Evolutionary conservation across 257 asterid species (phyloP).

Genomic region (Solanum stenotomum): DNA sequence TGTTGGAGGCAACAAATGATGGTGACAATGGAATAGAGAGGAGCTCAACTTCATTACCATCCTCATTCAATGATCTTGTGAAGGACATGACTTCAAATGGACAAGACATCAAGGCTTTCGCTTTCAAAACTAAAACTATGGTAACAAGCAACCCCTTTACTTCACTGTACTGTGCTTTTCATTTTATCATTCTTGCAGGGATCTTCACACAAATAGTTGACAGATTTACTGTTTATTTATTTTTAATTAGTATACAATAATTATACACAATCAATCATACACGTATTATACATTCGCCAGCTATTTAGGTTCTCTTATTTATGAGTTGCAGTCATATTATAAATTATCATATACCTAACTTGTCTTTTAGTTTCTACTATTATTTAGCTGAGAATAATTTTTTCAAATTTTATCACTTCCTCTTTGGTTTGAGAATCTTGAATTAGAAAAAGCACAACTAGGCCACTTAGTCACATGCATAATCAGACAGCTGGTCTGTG

Average conservation of each 20-base stretch:
- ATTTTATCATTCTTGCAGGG: not conserved
- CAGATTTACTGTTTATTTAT: not conserved
- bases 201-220: not conserved
- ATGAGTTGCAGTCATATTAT: not conserved
- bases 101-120: slow-evolving; percentile 66
- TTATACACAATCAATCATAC: not conserved
- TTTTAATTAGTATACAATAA: not conserved
- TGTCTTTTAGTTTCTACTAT: not conserved
- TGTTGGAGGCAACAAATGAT: slow-evolving; percentile 46
- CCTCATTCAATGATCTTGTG: slow-evolving; percentile 68
- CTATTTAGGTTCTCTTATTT: not conserved
- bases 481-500: not conserved
- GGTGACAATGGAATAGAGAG: slow-evolving; percentile 23
- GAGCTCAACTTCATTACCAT: slow-evolving; percentile 25
- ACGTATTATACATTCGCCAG: not conserved
- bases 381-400: not conserved
- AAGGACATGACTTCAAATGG: slow-evolving; percentile 53
- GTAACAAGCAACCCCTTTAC: slow-evolving; percentile 25
- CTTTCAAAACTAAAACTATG: slow-evolving; percentile 71
- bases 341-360: not conserved
- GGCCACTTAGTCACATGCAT: not conserved
- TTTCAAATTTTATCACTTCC: not conserved
- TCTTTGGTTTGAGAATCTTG: not conserved
- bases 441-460: not conserved
- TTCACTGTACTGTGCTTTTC: not conserved